Percentiles rank a stretch among this genome's conserved stretches.
Evolutionary conservation across 768 basidiomycete genomes (phyloP).

Genomic region (Tylopilus rubrobrunneus): DNA sequence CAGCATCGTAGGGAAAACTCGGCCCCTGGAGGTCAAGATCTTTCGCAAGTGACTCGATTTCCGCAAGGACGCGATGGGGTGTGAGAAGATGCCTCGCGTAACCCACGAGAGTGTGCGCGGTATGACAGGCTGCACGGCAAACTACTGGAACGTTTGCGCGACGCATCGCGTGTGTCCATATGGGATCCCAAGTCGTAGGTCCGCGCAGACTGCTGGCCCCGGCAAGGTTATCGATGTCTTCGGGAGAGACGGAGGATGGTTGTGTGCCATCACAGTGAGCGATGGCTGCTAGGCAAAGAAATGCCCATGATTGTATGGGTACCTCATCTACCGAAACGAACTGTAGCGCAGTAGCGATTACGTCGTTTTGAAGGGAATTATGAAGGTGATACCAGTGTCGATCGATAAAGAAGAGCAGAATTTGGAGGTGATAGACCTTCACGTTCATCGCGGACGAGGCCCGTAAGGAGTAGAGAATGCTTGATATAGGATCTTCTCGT

Average conservation of each 20-base stretch:
- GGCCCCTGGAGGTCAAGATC: conserved; percentile 93
- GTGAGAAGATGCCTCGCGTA: conserved; percentile 43
- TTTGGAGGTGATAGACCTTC: conserved; percentile 59
- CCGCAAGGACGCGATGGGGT: conserved; percentile 55
- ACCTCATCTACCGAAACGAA: conserved; percentile 64
- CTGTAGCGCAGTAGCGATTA: conserved; percentile 53
- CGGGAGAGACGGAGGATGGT: background rate
- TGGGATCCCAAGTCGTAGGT: conserved; percentile 61
- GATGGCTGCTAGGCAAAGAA: conserved; percentile 75
- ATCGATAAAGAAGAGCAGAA: conserved; percentile 81
- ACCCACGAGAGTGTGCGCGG: conserved; percentile 52
- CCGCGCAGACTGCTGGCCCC: conserved; percentile 6
- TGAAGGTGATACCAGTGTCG: conserved; percentile 70
- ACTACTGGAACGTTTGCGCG: conserved; percentile 63
- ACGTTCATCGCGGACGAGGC: conserved; percentile 28
- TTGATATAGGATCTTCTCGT: conserved; percentile 55
- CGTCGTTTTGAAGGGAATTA: conserved; percentile 48
- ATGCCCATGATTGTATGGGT: conserved; percentile 77
- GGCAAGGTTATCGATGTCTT: background rate
- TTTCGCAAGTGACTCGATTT: conserved; percentile 75
- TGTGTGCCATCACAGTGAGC: conserved; percentile 44
- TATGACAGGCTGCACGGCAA: conserved; percentile 78
- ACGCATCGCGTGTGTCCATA: conserved; percentile 83
- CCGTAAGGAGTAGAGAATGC: conserved; percentile 51
- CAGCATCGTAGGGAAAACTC: conserved; percentile 80